These are phyloP conservation scores for Middelhovenomyces tepae DNA, from an alignment of 805 yeast species.

Conservation along the genomic window DNA sequence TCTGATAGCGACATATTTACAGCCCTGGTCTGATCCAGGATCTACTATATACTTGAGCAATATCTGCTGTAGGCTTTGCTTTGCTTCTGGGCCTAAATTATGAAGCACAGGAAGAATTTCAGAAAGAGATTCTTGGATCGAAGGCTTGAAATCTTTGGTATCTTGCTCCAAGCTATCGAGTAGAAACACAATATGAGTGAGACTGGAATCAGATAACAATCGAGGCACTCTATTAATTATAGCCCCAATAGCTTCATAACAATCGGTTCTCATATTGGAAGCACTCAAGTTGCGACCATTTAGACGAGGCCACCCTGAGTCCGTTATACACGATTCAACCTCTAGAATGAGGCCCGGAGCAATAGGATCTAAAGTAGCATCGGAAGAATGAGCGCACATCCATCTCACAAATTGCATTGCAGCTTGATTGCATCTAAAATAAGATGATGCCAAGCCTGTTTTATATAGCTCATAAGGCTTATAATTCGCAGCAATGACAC, in stretches of 20 bases:
- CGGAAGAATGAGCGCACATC: constrained; percentile 7
- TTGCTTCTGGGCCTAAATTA: constrained; percentile 24
- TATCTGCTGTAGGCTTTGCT: constrained; percentile 34
- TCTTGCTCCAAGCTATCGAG: constrained; percentile 66
- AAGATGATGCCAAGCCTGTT: constrained; percentile 51
- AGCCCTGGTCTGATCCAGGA: constrained; percentile 37
- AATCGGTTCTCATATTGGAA: constrained; percentile 24
- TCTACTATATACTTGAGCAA: constrained; percentile 31
- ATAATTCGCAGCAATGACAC: constrained; percentile 42
- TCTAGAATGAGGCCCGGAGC: constrained; percentile 12
- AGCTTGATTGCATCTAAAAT: constrained; percentile 42
- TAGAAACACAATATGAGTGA: constrained; percentile 52
- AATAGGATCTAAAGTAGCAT: constrained; percentile 5
- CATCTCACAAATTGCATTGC: constrained; percentile 60
- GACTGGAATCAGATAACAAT: constrained; percentile 36
- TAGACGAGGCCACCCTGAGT: constrained; percentile 27
- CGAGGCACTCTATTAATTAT: constrained; percentile 42
- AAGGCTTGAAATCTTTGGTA: constrained; percentile 47
- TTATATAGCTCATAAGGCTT: constrained; percentile 43
- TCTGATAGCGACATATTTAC: constrained; percentile 57
- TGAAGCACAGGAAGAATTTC: constrained; percentile 44
- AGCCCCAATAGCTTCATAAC: constrained; percentile 73
- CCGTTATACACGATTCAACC: constrained; percentile 18
- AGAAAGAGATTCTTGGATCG: constrained; percentile 65
- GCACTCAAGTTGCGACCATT: constrained; percentile 5